A percentile compares a stretch with the other conserved stretches of the same genome.
Evolutionary conservation across 2,329 filamentous ascomycete species (phyloP).

Genomic region (Xylariaceae sp.): DNA sequence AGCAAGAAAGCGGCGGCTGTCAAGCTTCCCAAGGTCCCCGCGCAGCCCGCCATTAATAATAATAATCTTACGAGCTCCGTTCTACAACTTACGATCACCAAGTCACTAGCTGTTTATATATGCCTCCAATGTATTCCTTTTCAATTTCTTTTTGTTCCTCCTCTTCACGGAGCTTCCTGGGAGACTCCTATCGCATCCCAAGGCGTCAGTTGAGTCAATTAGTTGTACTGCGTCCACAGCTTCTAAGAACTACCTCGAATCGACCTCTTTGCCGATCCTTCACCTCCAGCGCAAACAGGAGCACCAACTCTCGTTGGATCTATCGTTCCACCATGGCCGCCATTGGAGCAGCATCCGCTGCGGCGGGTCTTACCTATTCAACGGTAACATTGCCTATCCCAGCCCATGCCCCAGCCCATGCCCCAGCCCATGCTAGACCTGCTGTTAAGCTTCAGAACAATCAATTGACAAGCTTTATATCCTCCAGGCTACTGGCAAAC

Average conservation of each 20-base stretch:
- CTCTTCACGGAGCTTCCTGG: neutral
- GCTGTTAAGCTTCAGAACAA: neutral
- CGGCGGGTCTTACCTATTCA: conserved; percentile 26
- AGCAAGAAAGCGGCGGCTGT: too few relatives aligned
- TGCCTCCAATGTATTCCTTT: neutral
- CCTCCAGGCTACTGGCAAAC: conserved; percentile 45
- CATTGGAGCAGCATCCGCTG: conserved; percentile 21
- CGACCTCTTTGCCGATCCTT: conserved; percentile 26
- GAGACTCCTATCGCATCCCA: conserved; percentile 9
- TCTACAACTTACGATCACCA: conserved; percentile 20
- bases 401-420: too few relatives aligned
- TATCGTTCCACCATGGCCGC: conserved; percentile 23
- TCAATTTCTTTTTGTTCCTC: neutral
- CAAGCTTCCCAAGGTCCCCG: conserved; percentile 15
- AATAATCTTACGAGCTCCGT: conserved; percentile 25
- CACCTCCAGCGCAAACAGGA: conserved; percentile 21
- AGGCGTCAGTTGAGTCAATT: conserved; percentile 29
- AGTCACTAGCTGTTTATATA: neutral
- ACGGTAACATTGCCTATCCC: conserved; percentile 30
- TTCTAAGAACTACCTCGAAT: conserved; percentile 18
- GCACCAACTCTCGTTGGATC: conserved; percentile 20
- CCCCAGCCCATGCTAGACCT: neutral
- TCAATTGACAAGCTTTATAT: conserved; percentile 24
- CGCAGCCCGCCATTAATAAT: neutral
- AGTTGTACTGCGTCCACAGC: conserved; percentile 25